Evolutionary conservation across 2,329 filamentous ascomycete genomes (phyloP).

Genomic region (Trematosphaeria pertusa): DNA sequence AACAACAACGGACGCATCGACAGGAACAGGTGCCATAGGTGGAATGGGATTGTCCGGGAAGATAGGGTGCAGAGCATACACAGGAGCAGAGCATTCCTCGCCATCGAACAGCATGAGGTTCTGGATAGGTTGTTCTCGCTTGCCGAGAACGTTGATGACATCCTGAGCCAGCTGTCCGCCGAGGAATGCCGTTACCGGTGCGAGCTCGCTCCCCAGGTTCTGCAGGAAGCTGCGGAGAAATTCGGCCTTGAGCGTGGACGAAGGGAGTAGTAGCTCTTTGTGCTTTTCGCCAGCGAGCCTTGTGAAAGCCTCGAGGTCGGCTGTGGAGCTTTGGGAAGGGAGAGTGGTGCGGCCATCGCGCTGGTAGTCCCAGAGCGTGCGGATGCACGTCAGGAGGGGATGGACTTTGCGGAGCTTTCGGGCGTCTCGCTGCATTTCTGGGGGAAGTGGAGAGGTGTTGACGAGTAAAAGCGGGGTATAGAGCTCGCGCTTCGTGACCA

Average conservation of each 20-base stretch:
- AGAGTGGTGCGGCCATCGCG: slow-evolving; percentile 51
- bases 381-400: slow-evolving; percentile 82
- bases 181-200: slow-evolving; percentile 85
- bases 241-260: slow-evolving; percentile 57
- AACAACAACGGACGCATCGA: slow-evolving; percentile 28
- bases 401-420: slow-evolving; percentile 78
- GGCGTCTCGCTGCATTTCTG: slow-evolving; percentile 72
- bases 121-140: slow-evolving; percentile 92
- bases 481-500: slow-evolving; percentile 88
- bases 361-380: slow-evolving; percentile 89
- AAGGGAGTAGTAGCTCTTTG: slow-evolving; percentile 63
- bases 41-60: slow-evolving; percentile 45
- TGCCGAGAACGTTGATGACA: slow-evolving; percentile 93
- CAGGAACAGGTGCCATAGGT: slow-evolving; percentile 29
- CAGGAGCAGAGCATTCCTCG: slow-evolving; percentile 75
- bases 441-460: slow-evolving; percentile 74
- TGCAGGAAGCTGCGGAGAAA: slow-evolving; percentile 85
- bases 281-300: slow-evolving; percentile 79
- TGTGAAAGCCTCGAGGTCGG: slow-evolving; percentile 79
- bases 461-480: slow-evolving; percentile 91
- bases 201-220: slow-evolving; percentile 83
- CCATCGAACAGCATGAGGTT: slow-evolving; percentile 94
- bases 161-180: slow-evolving; percentile 93
- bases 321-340: slow-evolving; percentile 56
- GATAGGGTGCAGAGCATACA: slow-evolving; percentile 81